Conservation (phyloP, 208 protist genomes). For the Acanthamoeba healyi region DNA sequence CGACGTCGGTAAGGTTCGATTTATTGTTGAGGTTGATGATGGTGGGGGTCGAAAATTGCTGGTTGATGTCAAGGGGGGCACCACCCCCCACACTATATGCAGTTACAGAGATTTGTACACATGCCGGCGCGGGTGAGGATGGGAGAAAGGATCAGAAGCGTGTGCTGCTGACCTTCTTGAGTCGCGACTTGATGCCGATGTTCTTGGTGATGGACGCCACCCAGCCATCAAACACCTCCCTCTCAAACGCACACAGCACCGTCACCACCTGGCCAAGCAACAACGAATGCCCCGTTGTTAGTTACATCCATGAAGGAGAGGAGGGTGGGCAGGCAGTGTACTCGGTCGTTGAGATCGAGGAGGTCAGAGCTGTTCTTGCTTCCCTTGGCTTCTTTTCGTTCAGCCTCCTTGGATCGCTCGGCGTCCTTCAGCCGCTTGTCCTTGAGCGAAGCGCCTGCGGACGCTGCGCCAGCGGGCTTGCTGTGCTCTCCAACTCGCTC, state of each 20-base stretch:
- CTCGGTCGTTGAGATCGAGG: not conserved
- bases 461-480: not conserved
- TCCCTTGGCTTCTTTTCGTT: not conserved
- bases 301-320: too few relatives aligned
- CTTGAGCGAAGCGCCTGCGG: not conserved
- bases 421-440: not conserved
- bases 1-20: too few relatives aligned
- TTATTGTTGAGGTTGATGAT: too few relatives aligned
- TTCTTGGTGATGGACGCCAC: conserved; percentile 11
- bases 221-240: conserved; percentile 2
- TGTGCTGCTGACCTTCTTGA: conserved; percentile 41
- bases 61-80: too few relatives aligned
- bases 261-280: not conserved
- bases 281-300: not conserved
- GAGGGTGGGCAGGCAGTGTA: not conserved
- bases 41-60: too few relatives aligned
- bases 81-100: too few relatives aligned
- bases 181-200: conserved; percentile 32
- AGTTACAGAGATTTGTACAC: too few relatives aligned
- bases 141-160: conserved; percentile 9
- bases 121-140: too few relatives aligned
- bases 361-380: not conserved
- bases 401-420: not conserved
- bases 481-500: not conserved
- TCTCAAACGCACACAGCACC: conserved; percentile 10